Percentiles rank a stretch among this genome's conserved stretches.
phyloP scores from a whole-genome alignment of 2,329 filamentous ascomycete genomes.

The Westerdykella aurantiaca region DNA sequence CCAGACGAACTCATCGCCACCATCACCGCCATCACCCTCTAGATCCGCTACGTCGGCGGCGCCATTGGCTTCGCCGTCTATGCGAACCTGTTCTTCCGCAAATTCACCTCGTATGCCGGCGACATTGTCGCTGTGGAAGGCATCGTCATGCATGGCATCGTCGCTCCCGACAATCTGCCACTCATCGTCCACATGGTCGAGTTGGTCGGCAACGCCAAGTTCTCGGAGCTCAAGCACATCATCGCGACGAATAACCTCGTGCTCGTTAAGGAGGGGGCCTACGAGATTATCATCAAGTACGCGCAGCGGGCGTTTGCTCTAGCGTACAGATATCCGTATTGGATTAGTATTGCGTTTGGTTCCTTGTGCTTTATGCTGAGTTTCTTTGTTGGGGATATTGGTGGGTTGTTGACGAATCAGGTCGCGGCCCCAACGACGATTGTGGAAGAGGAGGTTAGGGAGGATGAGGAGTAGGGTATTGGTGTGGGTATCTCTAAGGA shows the following conservation, averaged over 20 bases:
- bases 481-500: too few relatives aligned
- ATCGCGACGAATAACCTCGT: constrained; percentile 43
- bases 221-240: constrained; percentile 35
- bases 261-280: constrained; percentile 42
- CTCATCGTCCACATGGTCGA: constrained; percentile 43
- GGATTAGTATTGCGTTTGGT: constrained; percentile 58
- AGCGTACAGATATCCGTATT: constrained; percentile 58
- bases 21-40: constrained; percentile 60
- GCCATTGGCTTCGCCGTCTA: constrained; percentile 56
- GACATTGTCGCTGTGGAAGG: constrained; percentile 32
- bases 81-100: constrained; percentile 31
- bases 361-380: constrained; percentile 51
- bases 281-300: constrained; percentile 43
- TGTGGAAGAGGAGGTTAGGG: neutral
- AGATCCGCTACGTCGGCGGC: constrained; percentile 64
- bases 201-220: constrained; percentile 39
- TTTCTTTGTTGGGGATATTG: constrained; percentile 55
- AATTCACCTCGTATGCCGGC: constrained; percentile 17
- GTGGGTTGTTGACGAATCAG: constrained; percentile 13
- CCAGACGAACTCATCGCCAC: constrained; percentile 66
- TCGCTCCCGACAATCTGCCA: constrained; percentile 41
- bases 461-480: too few relatives aligned
- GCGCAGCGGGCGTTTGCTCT: constrained; percentile 54
- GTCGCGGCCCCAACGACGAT: constrained; percentile 9
- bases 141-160: constrained; percentile 47